Conservation (phyloP, 2,329 filamentous ascomycete species). For the Aspergillaceae sp. region DNA sequence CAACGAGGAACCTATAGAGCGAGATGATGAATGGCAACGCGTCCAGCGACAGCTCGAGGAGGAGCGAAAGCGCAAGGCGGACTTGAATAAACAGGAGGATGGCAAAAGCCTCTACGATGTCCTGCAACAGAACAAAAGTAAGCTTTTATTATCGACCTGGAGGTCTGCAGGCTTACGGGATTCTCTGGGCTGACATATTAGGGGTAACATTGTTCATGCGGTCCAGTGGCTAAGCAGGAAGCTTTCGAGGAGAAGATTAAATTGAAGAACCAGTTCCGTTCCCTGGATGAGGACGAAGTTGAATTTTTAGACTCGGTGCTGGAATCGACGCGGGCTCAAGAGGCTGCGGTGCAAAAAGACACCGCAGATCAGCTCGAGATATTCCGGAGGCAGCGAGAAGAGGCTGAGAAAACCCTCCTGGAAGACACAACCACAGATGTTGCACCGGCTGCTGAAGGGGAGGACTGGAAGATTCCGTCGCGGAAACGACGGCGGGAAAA, state of each 20-base stretch:
- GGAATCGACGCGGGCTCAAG: constrained; percentile 49
- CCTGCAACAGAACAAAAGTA: constrained; percentile 44
- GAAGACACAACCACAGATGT: constrained; percentile 30
- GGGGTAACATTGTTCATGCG: constrained; percentile 19
- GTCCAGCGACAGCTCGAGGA: constrained; percentile 40
- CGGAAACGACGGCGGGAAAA: constrained; percentile 47
- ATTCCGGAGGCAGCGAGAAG: constrained; percentile 52
- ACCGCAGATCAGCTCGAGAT: constrained; percentile 50
- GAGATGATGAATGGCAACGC: constrained; percentile 37
- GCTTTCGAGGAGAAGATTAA: constrained; percentile 44
- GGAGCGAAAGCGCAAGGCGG: constrained; percentile 36
- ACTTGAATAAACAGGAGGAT: constrained; percentile 45
- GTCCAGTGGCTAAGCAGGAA: constrained; percentile 42
- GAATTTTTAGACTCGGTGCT: constrained; percentile 49
- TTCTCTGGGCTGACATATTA: constrained; percentile 32
- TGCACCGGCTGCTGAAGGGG: constrained; percentile 26
- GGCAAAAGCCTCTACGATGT: constrained; percentile 44
- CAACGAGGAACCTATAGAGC: constrained; percentile 30
- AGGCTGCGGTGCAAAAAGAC: constrained; percentile 49
- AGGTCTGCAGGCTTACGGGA: not conserved
- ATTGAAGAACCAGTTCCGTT: constrained; percentile 44
- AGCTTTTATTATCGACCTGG: constrained; percentile 13
- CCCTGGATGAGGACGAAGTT: constrained; percentile 44
- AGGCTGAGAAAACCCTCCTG: constrained; percentile 45
- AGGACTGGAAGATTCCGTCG: constrained; percentile 42